A percentile compares a stretch with the other conserved stretches of the same genome.
Evolutionary conservation across 2,329 filamentous ascomycete species (phyloP).

Genomic region (Raffaelea arxii): DNA sequence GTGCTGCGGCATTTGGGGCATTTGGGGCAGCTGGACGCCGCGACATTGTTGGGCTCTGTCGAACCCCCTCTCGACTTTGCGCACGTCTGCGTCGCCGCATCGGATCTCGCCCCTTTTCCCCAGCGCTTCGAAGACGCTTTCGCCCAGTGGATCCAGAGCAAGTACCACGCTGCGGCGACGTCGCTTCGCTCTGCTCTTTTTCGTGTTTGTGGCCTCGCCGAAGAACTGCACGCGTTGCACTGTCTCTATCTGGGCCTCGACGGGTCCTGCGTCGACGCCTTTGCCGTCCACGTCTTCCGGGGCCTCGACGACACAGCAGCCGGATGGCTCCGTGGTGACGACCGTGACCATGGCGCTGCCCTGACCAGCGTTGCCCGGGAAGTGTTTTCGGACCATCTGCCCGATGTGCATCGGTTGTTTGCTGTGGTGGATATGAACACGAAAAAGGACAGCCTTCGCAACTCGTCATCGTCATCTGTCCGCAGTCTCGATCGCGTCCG

Average conservation of each 20-base stretch:
- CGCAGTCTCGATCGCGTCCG: constrained; percentile 54
- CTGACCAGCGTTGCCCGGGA: constrained; percentile 70
- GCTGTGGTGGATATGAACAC: background rate
- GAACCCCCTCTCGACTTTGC: constrained; percentile 47
- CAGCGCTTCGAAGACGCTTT: constrained; percentile 66
- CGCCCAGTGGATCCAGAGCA: constrained; percentile 64
- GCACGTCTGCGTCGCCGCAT: constrained; percentile 37
- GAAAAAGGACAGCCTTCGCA: no score
- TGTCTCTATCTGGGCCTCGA: constrained; percentile 69
- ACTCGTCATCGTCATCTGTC: no score
- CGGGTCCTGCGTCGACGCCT: constrained; percentile 54
- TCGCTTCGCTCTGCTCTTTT: constrained; percentile 59
- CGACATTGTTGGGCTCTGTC: constrained; percentile 14
- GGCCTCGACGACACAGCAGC: constrained; percentile 53
- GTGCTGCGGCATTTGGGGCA: constrained; percentile 66
- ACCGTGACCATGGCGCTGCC: constrained; percentile 70
- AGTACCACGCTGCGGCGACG: constrained; percentile 59
- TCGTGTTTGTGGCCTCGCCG: constrained; percentile 55
- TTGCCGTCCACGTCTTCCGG: constrained; percentile 63
- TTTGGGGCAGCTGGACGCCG: no score
- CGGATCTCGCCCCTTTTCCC: constrained; percentile 56
- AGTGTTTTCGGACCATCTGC: constrained; percentile 51
- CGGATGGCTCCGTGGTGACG: constrained; percentile 74
- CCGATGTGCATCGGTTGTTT: constrained; percentile 31
- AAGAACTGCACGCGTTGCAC: constrained; percentile 56